Base-by-base conservation (phyloP, 176 grass and related monocot genomes). In the Eragrostis curvula region DNA sequence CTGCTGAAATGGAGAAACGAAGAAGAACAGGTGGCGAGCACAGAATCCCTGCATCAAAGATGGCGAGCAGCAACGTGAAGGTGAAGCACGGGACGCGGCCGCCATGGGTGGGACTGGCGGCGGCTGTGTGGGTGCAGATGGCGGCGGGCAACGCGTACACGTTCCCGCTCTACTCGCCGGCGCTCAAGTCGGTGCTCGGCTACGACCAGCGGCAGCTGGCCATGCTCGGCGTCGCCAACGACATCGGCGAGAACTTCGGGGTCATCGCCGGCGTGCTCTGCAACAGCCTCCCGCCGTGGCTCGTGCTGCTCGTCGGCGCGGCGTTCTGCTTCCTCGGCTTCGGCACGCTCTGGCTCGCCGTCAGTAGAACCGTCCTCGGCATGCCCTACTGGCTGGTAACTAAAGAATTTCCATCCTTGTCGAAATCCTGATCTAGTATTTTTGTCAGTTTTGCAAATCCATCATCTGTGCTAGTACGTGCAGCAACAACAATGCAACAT, bases 161-260 rank as follows among this genome's bases (percentile, higher is more conserved):
- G 65, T 94, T 94, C 80, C 92, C 92, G 61, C 89, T 94, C 39
- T 91, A 91, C 76, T 94, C 89, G 1, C 89, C 79, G 15, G 66
- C 86, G 58, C 71, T 88, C 24, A 94, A 94, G 58, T 30, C 71
- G 18, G 92, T 73, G 3, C 71, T 91, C 5, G 83, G 81, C 9
- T 86, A 81, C 84, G 73, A 50, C 66, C 89, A 94, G 75, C 80
- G 60, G 32, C 75, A 77, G 72, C 76, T 91, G 17, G 90, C 89
- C 57, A 79, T 94, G 83, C 89, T 94, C 12, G 92, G 92, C 39
- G 92, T 94, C 24, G 92, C 89, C 58, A 94, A 91, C n/a, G 92
- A 94, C 89, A 3, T 87, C 24, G 92, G 89, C 39, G 89, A 94
- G 83, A 94, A 89, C 81, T 91, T 94, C 45, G 92, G 92, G 18